Evolutionary conservation across 768 basidiomycete species (phyloP).

Genomic region (Paxillus rubicundulus): DNA sequence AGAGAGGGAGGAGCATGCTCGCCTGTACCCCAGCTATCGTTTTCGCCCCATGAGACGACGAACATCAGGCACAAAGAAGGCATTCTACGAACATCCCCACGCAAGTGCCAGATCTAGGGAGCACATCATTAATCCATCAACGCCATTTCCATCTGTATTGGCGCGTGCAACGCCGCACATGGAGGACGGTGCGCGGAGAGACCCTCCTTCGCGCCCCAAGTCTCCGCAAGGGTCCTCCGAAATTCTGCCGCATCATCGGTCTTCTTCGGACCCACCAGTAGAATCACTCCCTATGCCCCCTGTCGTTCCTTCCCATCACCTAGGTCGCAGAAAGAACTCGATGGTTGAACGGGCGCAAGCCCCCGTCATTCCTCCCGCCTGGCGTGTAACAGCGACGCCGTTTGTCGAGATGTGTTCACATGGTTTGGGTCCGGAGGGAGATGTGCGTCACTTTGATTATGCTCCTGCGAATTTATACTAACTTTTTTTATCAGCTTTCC

Average conservation of each 20-base stretch:
- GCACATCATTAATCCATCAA: neutral
- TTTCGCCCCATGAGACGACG: slow-evolving; percentile 54
- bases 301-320: neutral
- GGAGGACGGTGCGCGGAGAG: neutral
- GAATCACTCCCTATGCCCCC: neutral
- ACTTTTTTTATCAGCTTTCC: neutral
- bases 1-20: slow-evolving; percentile 57
- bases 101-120: slow-evolving; percentile 5
- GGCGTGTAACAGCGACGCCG: neutral
- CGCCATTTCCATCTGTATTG: slow-evolving; percentile 17
- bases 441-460: slow-evolving; percentile 7
- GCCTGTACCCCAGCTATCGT: slow-evolving; percentile 58
- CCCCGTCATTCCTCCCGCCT: neutral
- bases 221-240: neutral
- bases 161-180: slow-evolving; percentile 2
- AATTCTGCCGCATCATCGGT: neutral
- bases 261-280: slow-evolving; percentile 6
- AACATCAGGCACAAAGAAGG: slow-evolving; percentile 16
- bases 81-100: slow-evolving; percentile 13
- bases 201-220: neutral
- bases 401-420: neutral
- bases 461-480: neutral
- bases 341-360: neutral
- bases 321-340: slow-evolving; percentile 3
- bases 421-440: neutral